These are phyloP conservation scores for Teunomyces tritomae DNA, from an alignment of 805 yeast species.

Conservation along the genomic window DNA sequence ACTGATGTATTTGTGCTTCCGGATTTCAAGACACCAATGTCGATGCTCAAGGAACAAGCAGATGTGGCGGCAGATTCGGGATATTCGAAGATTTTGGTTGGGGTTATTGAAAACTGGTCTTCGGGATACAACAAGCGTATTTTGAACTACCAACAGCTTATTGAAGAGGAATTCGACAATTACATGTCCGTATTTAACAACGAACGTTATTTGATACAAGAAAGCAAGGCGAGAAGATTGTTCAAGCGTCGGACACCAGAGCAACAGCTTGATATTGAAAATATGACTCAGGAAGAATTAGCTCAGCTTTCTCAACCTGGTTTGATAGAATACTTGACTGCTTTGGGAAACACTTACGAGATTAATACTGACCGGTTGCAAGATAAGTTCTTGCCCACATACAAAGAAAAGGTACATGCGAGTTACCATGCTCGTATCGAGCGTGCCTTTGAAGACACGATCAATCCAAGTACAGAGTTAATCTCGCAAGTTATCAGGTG, in stretches of 20 bases:
- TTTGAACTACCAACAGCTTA: conserved; percentile 54
- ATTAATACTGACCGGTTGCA: conserved; percentile 65
- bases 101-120: conserved; percentile 73
- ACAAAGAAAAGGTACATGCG: conserved; percentile 56
- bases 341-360: conserved; percentile 84
- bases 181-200: conserved; percentile 43
- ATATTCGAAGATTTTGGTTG: conserved; percentile 73
- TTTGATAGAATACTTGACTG: conserved; percentile 73
- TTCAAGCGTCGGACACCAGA: conserved; percentile 19
- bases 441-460: conserved; percentile 39
- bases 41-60: conserved; percentile 85
- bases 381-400: conserved; percentile 62
- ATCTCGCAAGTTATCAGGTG: conserved; percentile 71
- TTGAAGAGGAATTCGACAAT: conserved; percentile 44
- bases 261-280: conserved; percentile 30
- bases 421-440: conserved; percentile 33
- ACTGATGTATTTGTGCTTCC: conserved; percentile 61
- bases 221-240: conserved; percentile 41
- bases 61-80: conserved; percentile 85
- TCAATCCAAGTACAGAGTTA: conserved; percentile 71
- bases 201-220: conserved; percentile 39
- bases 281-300: conserved; percentile 39
- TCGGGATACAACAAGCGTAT: conserved; percentile 60
- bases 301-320: conserved; percentile 55
- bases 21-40: conserved; percentile 74